Conservation (phyloP, 1,139 yeast species). For the Arxiozyma slooffiae region DNA sequence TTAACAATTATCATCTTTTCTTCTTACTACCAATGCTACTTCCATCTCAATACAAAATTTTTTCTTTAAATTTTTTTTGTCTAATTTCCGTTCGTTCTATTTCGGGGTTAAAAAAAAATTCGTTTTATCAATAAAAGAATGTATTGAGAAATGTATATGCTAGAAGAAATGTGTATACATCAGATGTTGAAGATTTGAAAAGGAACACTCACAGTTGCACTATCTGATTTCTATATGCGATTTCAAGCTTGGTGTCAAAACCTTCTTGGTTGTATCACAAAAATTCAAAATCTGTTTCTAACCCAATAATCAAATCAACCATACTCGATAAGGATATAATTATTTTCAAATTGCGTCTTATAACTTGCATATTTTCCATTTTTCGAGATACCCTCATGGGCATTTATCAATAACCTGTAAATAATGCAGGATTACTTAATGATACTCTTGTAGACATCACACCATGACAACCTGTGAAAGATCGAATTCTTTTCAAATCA, state of each 20-base stretch:
- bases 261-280: conserved; percentile 57
- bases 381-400: conserved; percentile 88
- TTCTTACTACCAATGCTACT: not conserved
- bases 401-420: conserved; percentile 61
- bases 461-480: conserved; percentile 72
- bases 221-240: conserved; percentile 37
- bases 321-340: conserved; percentile 53
- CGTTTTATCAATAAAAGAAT: too few species aligned
- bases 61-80: not conserved
- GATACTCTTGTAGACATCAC: conserved; percentile 94
- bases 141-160: not conserved
- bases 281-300: conserved; percentile 59
- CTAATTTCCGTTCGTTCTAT: too few species aligned
- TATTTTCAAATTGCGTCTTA: conserved; percentile 46
- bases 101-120: not conserved
- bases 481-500: conserved; percentile 54
- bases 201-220: not conserved
- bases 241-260: conserved; percentile 51
- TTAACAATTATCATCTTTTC: not conserved
- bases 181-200: too few species aligned
- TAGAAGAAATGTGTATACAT: too few species aligned
- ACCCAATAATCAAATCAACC: conserved; percentile 69
- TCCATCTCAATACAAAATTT: not conserved
- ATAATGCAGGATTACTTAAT: conserved; percentile 75
- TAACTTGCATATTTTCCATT: conserved; percentile 46